Conservation (phyloP, 2,329 filamentous ascomycete species). For the Immersiporthe knoxdaviesiana region DNA sequence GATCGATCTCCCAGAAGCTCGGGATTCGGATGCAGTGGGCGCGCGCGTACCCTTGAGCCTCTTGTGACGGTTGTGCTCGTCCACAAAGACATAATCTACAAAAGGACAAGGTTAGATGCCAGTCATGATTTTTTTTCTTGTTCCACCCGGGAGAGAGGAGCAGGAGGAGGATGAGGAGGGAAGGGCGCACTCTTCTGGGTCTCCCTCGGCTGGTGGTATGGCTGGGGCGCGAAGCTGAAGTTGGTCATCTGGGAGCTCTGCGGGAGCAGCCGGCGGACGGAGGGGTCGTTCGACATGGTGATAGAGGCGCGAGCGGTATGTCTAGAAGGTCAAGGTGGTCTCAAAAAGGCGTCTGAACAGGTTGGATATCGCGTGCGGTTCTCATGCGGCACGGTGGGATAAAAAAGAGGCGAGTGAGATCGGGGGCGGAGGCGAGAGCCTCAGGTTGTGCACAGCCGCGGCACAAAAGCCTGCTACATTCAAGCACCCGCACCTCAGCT, state of each 20-base stretch:
- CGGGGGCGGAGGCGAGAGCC: constrained; percentile 19
- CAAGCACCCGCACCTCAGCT: constrained; percentile 12
- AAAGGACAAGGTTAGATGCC: constrained; percentile 37
- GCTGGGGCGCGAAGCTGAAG: constrained; percentile 73
- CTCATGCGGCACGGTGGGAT: neutral
- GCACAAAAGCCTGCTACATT: constrained; percentile 1
- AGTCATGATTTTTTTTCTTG: no score
- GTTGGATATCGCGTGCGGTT: constrained; percentile 10
- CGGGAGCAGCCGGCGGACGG: constrained; percentile 64
- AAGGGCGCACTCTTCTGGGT: constrained; percentile 81
- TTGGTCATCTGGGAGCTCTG: constrained; percentile 73
- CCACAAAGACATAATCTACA: constrained; percentile 96
- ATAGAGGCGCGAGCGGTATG: constrained; percentile 17
- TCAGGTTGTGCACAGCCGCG: constrained; percentile 15
- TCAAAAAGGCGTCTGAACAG: constrained; percentile 9
- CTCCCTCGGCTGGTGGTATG: constrained; percentile 66
- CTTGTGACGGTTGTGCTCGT: constrained; percentile 98
- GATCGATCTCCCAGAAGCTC: neutral
- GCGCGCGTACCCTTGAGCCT: constrained; percentile 77
- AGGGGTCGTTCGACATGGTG: constrained; percentile 66
- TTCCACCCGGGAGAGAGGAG: neutral
- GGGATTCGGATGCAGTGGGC: constrained; percentile 1
- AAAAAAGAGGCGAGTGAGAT: constrained; percentile 6
- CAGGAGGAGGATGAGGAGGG: no score
- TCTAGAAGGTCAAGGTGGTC: neutral